Conservation (phyloP, 2,329 filamentous ascomycete genomes). For the Aspergillus aculeatinus region DNA sequence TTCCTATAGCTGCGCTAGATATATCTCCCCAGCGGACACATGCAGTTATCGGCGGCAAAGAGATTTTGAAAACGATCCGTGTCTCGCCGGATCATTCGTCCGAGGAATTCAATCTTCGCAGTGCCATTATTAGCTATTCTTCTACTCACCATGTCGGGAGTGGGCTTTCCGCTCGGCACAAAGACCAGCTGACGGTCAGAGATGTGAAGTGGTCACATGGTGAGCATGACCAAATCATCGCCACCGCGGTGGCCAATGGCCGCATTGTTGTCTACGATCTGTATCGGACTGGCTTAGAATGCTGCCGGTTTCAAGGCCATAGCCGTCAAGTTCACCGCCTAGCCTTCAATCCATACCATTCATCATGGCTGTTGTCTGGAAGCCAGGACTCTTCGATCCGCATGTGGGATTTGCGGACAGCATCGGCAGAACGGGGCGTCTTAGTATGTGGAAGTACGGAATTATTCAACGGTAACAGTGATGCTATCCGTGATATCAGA, state of each 20-base stretch:
- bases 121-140: constrained; percentile 59
- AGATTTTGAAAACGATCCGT: constrained; percentile 65
- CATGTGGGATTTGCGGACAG: constrained; percentile 63
- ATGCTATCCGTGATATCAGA: constrained; percentile 62
- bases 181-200: constrained; percentile 61
- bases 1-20: constrained; percentile 63
- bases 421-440: constrained; percentile 48
- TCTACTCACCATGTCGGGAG: constrained; percentile 50
- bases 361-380: constrained; percentile 61
- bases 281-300: constrained; percentile 59
- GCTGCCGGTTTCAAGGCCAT: constrained; percentile 64
- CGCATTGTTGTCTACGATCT: constrained; percentile 66
- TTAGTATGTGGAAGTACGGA: constrained; percentile 56
- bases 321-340: constrained; percentile 65
- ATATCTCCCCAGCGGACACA: constrained; percentile 63
- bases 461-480: constrained; percentile 57
- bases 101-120: constrained; percentile 64
- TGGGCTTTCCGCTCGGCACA: constrained; percentile 49
- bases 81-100: constrained; percentile 57
- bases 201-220: constrained; percentile 69
- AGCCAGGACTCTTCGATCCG: constrained; percentile 65
- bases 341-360: constrained; percentile 63
- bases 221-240: constrained; percentile 59
- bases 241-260: constrained; percentile 64
- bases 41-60: constrained; percentile 63